Conservation (phyloP, 805 yeast genomes). For the Candida nemodendra region DNA sequence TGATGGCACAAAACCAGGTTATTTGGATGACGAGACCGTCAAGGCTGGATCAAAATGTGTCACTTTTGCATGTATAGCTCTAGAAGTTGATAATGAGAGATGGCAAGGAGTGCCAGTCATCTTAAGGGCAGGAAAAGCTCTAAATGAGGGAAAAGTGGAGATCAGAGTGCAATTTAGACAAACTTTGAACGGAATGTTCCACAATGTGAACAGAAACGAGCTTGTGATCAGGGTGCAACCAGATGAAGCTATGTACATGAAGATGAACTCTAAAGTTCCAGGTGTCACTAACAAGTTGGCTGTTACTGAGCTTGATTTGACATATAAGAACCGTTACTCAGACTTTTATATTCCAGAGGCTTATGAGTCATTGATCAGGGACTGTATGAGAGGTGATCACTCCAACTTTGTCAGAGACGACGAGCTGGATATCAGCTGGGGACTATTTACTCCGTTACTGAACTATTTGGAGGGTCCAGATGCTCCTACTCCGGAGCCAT, state of each 20-base stretch:
- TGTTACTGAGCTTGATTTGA: slow-evolving; percentile 85
- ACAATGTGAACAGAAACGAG: slow-evolving; percentile 84
- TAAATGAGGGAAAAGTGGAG: slow-evolving; percentile 92
- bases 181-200: slow-evolving; percentile 79
- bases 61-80: slow-evolving; percentile 83
- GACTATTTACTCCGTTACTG: slow-evolving; percentile 86
- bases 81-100: slow-evolving; percentile 84
- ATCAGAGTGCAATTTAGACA: slow-evolving; percentile 89
- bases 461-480: slow-evolving; percentile 70
- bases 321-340: slow-evolving; percentile 76
- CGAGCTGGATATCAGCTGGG: slow-evolving; percentile 93
- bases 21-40: slow-evolving; percentile 90
- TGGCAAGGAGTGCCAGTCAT: slow-evolving; percentile 99
- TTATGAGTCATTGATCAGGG: slow-evolving; percentile 92
- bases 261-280: slow-evolving; percentile 90
- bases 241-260: slow-evolving; percentile 87
- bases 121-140: slow-evolving; percentile 96
- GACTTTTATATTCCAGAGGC: slow-evolving; percentile 97
- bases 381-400: slow-evolving; percentile 87
- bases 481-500: slow-evolving; percentile 65
- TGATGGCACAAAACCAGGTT: slow-evolving; percentile 89
- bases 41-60: slow-evolving; percentile 78
- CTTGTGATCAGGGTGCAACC: slow-evolving; percentile 94
- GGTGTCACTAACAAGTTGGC: slow-evolving; percentile 83
- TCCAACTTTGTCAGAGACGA: slow-evolving; percentile 98